Evolutionary conservation across 306 rosid genomes (phyloP), one percentile per base, ranked within the genome.

Genomic region (Phaseolus lunatus): DNA sequence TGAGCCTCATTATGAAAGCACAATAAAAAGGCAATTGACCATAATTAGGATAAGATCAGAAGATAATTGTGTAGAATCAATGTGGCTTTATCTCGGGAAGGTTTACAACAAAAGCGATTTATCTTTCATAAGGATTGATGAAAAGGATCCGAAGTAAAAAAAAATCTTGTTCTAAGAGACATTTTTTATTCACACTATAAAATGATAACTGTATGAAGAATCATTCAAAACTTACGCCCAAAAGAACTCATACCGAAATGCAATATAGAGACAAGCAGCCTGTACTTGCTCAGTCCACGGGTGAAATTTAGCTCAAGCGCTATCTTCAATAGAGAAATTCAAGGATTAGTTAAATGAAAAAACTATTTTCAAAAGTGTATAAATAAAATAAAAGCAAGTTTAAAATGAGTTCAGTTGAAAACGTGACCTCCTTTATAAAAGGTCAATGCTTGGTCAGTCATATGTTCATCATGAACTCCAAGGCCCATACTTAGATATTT

Each of bases 191-290:
- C n/a, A n/a, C n/a, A 70, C 26, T 52, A 53, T 27, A 27, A 62
- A 39, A 81, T 49, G 56, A 66, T 45, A 82, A 77, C 47, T 4
- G 19, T 18, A 49, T 6, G 57, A 16, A 77, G 35, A 48, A 53
- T 65, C 20, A 10, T 33, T 39, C 48, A 66, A 73, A 50, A 44
- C 27, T 23, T 19, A 62, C 45, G 11, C 37, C 10, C 54, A 58
- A 70, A 53, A 57, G 47, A 74, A 70, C 20, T 53, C 78, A 63
- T 80, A 93, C 96, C 96, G 88, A 73, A 94, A 93, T 33, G 97
- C 92, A 84, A 90, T 85, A 81, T 93, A 93, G 18, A 90, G 90
- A 86, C 97, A 93, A 48, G 97, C 89, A 70, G 96, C 94, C 64
- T 80, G 85, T 58, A 93, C 97, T 63, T 83, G 92, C 63, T 81